Evolutionary conservation across 805 yeast species (phyloP).

Genomic region (Cyberlindnera japonica): DNA sequence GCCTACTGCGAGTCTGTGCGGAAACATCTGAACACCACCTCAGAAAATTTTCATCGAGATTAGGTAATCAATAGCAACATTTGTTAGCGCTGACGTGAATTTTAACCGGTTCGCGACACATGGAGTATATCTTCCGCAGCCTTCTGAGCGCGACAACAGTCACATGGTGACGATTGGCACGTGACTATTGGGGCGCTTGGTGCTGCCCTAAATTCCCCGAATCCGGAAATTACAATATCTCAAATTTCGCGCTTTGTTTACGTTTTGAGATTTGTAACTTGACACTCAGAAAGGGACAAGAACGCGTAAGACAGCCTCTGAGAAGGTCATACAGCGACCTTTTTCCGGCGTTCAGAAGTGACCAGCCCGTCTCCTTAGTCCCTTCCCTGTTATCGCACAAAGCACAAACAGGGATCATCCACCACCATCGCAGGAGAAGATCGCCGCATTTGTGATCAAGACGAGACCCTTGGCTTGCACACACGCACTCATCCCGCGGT

Average conservation of each 20-base stretch:
- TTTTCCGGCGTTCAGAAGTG: no score
- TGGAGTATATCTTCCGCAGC: no score
- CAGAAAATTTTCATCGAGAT: constrained; percentile 4
- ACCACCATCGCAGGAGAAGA: no score
- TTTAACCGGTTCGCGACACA: constrained; percentile 4
- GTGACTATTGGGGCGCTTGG: no score
- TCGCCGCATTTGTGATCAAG: no score
- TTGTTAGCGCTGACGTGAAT: neutral
- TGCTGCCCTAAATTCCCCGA: constrained; percentile 2
- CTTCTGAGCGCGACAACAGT: no score
- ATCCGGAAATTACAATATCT: neutral
- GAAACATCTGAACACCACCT: constrained; percentile 10
- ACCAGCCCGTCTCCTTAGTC: no score
- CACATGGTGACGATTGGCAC: no score
- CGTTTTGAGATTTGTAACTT: constrained; percentile 14
- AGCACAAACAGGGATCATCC: no score
- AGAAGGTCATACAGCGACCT: no score
- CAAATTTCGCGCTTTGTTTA: constrained; percentile 13
- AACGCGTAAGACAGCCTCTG: neutral
- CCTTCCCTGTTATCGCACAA: no score
- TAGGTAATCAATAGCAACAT: neutral
- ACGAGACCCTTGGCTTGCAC: neutral
- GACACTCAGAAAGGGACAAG: neutral
- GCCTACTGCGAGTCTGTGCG: constrained; percentile 3
- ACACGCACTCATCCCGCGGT: neutral